Base-by-base conservation (phyloP, 2,329 filamentous ascomycete genomes). In the Cercospora berteroae region DNA sequence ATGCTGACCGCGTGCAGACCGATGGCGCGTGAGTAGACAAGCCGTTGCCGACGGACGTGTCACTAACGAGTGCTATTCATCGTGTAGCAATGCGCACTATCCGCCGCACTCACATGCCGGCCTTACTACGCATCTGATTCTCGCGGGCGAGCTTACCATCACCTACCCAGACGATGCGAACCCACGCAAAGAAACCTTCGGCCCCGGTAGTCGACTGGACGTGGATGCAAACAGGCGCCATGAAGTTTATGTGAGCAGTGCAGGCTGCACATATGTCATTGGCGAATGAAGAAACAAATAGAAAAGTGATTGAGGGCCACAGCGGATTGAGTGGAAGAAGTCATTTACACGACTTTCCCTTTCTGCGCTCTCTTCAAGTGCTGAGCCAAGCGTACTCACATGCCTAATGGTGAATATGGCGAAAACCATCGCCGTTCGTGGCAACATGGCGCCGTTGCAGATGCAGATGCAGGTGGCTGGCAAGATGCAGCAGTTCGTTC, bases 81-180 rank as follows among this genome's bases (percentile, higher is more conserved):
- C 16, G 39, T 18, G 42, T 76, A 90, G 88, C 69, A 88, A 90
- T 76, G 83, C 86, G 29, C 82, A 92, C 78, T 92, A 92, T 76
- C 81, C 82, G 48, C 89, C 90, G 13, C 90, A 92, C 75, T 85
- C 83, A 13, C 90, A 93, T 75, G 72, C 78, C 23, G 85, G 84
- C 39, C 80, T 88, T 56, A 92, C 89, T 0, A 92, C 89, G 1
- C 90, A 93, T 78, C 81, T 92, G 57, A 88, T 93, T 67, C 79
- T 90, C 25, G 78, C 82, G 5, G 90, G 90, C 48, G 81, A 87
- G 65, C 78, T 93, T 74, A 91, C 87, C 7, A 86, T 92, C 68
- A 84, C 84, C 20, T 92, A 90, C 73, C 89, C 89, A 0, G 78
- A 87, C 12, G 89, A 90, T 66, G 73, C 80, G 18, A 77, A 79